These are phyloP conservation scores for Diaporthe citri DNA, from an alignment of 2,329 filamentous ascomycete genomes.

Conservation along the genomic window DNA sequence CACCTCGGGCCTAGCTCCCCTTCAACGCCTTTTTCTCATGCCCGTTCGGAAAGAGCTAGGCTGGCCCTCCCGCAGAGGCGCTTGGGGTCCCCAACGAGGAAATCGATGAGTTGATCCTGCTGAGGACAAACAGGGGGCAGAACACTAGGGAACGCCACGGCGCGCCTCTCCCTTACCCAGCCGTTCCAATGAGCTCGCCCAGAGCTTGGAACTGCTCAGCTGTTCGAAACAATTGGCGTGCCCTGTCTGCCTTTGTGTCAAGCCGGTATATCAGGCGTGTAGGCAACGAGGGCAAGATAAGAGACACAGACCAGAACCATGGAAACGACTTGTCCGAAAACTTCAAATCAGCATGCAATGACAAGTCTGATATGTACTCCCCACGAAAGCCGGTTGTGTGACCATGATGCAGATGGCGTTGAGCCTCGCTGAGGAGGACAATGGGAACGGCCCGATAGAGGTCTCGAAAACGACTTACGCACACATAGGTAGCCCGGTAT, in stretches of 20 bases:
- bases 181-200: constrained; percentile 23
- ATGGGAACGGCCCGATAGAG: constrained; percentile 21
- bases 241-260: neutral
- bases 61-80: constrained; percentile 16
- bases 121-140: constrained; percentile 19
- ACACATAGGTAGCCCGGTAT: neutral
- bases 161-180: constrained; percentile 19
- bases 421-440: constrained; percentile 17
- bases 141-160: constrained; percentile 30
- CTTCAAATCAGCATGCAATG: neutral
- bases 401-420: constrained; percentile 19
- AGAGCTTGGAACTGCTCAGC: constrained; percentile 6
- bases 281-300: neutral
- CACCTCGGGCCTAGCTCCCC: constrained; percentile 13
- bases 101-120: constrained; percentile 31
- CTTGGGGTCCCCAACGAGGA: constrained; percentile 4
- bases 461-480: constrained; percentile 24
- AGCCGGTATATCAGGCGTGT: neutral
- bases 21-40: constrained; percentile 20
- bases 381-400: neutral
- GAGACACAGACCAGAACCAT: neutral
- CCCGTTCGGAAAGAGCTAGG: constrained; percentile 19
- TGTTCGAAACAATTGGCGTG: constrained; percentile 21
- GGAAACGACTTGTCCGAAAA: neutral
- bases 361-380: neutral